Evolutionary conservation across 2,329 filamentous ascomycete species (phyloP).

Genomic region (Fusarium illudens): DNA sequence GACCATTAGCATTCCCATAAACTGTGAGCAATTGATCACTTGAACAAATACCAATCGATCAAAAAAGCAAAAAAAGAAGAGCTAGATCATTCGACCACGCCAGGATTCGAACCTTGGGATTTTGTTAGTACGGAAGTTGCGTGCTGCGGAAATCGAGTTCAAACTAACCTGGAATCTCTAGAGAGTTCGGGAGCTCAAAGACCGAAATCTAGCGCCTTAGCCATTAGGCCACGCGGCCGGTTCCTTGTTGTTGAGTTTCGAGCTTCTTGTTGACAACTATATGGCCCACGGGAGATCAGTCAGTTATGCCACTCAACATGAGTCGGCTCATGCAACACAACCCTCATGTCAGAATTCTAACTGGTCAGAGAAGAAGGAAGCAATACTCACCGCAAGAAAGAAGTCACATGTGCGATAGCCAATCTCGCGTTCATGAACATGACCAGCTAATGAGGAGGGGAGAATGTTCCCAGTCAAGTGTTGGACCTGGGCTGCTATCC

Average conservation of each 20-base stretch:
- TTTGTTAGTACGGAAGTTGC: neutral
- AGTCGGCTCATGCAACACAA: too few relatives aligned
- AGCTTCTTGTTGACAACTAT: neutral
- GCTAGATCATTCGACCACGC: neutral
- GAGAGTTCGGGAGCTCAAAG: neutral
- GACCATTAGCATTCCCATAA: too few relatives aligned
- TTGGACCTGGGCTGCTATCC: too few relatives aligned
- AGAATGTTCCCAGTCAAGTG: neutral
- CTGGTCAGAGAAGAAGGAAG: rapidly evolving
- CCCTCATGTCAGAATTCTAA: too few relatives aligned
- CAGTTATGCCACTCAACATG: too few relatives aligned
- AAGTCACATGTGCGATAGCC: neutral
- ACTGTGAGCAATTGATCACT: too few relatives aligned
- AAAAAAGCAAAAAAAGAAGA: constrained; percentile 2
- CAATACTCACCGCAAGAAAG: neutral
- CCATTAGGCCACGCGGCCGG: neutral
- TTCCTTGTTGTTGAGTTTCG: neutral
- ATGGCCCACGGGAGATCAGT: too few relatives aligned
- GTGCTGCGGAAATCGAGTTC: neutral
- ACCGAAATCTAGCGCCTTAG: neutral
- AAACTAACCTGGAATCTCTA: neutral
- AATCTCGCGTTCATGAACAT: neutral
- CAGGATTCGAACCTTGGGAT: neutral
- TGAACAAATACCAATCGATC: too few relatives aligned
- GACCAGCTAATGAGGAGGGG: neutral